These are phyloP conservation scores for Fusarium chuoi DNA, from an alignment of 2,329 filamentous ascomycete genomes.

Conservation along the genomic window DNA sequence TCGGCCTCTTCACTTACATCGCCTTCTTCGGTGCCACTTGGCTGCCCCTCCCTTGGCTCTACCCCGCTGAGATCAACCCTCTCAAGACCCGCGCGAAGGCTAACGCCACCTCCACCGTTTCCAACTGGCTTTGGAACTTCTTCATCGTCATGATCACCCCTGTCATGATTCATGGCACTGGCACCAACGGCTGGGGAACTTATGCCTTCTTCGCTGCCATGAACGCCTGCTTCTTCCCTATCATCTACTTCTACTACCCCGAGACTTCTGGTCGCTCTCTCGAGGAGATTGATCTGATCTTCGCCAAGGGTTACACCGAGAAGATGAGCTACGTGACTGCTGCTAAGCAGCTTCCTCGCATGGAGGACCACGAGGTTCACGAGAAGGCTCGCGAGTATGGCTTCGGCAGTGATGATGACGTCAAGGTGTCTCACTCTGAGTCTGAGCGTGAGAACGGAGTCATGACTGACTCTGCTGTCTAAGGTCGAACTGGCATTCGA, in stretches of 20 bases:
- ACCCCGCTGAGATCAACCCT: slow-evolving; percentile 70
- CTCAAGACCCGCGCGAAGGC: slow-evolving; percentile 65
- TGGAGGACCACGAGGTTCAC: slow-evolving; percentile 25
- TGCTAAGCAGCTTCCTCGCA: slow-evolving; percentile 62
- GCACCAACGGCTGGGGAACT: slow-evolving; percentile 61
- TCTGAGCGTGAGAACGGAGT: slow-evolving; percentile 24
- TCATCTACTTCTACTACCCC: slow-evolving; percentile 59
- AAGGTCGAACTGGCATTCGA: slow-evolving; percentile 3
- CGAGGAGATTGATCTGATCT: slow-evolving; percentile 36
- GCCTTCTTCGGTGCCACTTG: slow-evolving; percentile 74
- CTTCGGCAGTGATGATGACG: slow-evolving; percentile 13
- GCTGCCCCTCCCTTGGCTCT: slow-evolving; percentile 69
- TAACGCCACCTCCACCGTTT: slow-evolving; percentile 66
- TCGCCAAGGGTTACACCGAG: slow-evolving; percentile 64
- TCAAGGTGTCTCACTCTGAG: slow-evolving; percentile 4
- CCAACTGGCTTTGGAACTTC: slow-evolving; percentile 76
- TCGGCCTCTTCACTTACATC: slow-evolving; percentile 76
- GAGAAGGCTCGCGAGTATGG: slow-evolving; percentile 26
- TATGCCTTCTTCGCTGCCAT: slow-evolving; percentile 64
- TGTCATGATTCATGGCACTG: slow-evolving; percentile 70
- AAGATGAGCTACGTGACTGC: slow-evolving; percentile 69
- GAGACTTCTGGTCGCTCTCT: slow-evolving; percentile 51
- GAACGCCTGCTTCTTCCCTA: slow-evolving; percentile 60
- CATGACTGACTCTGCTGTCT: slow-evolving; percentile 8
- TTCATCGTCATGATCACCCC: slow-evolving; percentile 79